Percentiles rank a stretch among this genome's conserved stretches.
Evolutionary conservation across 352 stramenopile genomes (phyloP).

Genomic region (Elongisporangium undulatum): DNA sequence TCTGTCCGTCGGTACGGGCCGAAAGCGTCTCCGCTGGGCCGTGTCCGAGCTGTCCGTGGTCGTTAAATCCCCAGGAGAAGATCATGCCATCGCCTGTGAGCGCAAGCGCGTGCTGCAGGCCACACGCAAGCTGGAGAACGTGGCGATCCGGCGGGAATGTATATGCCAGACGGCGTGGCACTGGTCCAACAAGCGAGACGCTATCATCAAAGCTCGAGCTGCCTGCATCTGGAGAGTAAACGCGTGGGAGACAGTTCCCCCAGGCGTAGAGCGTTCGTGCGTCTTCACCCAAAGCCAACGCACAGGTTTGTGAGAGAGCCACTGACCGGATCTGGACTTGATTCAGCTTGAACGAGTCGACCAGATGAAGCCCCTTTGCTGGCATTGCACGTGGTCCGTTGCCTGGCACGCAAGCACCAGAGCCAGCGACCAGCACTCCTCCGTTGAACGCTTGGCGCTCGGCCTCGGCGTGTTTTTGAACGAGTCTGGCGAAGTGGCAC

Average conservation of each 20-base stretch:
- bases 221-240: slow-evolving; percentile 13
- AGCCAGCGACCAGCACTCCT: slow-evolving; percentile 43
- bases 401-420: slow-evolving; percentile 27
- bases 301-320: slow-evolving; percentile 40
- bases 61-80: slow-evolving; percentile 74
- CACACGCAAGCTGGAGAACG: slow-evolving; percentile 35
- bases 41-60: slow-evolving; percentile 72
- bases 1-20: slow-evolving; percentile 28
- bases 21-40: slow-evolving; percentile 37
- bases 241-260: slow-evolving; percentile 45
- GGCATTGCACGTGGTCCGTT: background rate
- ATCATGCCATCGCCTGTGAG: slow-evolving; percentile 53
- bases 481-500: slow-evolving; percentile 33
- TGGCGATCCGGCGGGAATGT: slow-evolving; percentile 15
- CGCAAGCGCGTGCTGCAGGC: slow-evolving; percentile 48
- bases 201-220: no score
- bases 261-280: slow-evolving; percentile 42
- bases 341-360: slow-evolving; percentile 44
- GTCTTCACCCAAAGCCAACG: slow-evolving; percentile 35
- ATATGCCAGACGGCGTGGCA: slow-evolving; percentile 22
- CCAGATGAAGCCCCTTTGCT: slow-evolving; percentile 22
- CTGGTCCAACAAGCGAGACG: slow-evolving; percentile 9
- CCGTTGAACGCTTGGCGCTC: slow-evolving; percentile 54
- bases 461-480: slow-evolving; percentile 46
- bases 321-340: slow-evolving; percentile 23